A percentile compares a stretch with the other conserved stretches of the same genome.
Evolutionary conservation across 2,329 filamentous ascomycete genomes (phyloP).

Genomic region (Epichloe bromicola): DNA sequence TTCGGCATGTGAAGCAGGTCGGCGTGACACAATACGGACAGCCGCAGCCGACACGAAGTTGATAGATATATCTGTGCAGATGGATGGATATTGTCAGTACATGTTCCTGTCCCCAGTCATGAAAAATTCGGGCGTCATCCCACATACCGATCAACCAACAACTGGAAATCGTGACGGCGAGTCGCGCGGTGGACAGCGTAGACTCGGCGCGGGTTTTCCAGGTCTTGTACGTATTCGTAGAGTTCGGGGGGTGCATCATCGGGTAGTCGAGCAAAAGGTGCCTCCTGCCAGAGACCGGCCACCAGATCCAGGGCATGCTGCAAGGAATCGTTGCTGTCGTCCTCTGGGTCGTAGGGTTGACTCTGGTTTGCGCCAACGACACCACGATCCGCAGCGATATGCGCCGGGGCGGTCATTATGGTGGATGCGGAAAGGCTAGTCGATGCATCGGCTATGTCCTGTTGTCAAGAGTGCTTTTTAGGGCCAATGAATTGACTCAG

Average conservation of each 20-base stretch:
- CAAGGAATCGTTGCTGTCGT: constrained; percentile 4
- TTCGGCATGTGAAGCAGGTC: constrained; percentile 71
- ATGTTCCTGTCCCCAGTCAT: neutral
- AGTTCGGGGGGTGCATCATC: constrained; percentile 47
- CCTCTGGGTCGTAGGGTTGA: neutral
- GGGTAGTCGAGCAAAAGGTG: constrained; percentile 42
- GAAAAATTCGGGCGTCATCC: neutral
- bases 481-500: neutral
- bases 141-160: constrained; percentile 51
- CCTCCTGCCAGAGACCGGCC: constrained; percentile 47
- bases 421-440: neutral
- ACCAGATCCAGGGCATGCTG: constrained; percentile 34
- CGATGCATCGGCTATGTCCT: constrained; percentile 2
- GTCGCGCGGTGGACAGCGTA: constrained; percentile 48
- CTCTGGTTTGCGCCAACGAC: constrained; percentile 1
- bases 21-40: constrained; percentile 54
- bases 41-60: constrained; percentile 72
- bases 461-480: neutral
- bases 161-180: constrained; percentile 51
- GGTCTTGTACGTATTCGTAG: constrained; percentile 38
- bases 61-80: constrained; percentile 53
- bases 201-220: constrained; percentile 48
- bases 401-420: constrained; percentile 9
- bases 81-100: neutral
- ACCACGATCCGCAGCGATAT: constrained; percentile 3